A percentile compares a stretch with the other conserved stretches of the same genome.
Evolutionary conservation across 768 basidiomycete species (phyloP).

Genomic region (Rhodotorula graminis): DNA sequence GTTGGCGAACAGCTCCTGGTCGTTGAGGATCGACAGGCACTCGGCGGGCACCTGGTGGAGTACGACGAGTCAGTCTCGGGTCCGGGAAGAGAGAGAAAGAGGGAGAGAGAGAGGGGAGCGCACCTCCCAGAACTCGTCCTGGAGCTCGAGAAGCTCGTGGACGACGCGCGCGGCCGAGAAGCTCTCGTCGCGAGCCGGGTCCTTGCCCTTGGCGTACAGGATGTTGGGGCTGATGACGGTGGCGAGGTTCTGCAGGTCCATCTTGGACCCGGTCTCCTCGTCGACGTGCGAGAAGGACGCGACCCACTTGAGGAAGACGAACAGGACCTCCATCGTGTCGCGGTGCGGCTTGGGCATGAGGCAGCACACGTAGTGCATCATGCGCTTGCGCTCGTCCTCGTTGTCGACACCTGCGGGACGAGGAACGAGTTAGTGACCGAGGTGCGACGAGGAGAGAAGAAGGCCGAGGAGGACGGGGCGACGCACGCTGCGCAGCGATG

Average conservation of each 20-base stretch:
- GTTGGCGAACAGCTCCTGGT: slow-evolving; percentile 86
- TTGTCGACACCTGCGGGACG: slow-evolving; percentile 59
- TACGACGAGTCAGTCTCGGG: not conserved
- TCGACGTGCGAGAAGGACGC: slow-evolving; percentile 98
- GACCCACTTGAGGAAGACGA: slow-evolving; percentile 99
- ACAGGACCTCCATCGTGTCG: slow-evolving; percentile 95
- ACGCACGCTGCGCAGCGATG: slow-evolving; percentile 80
- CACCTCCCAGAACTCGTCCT: slow-evolving; percentile 89
- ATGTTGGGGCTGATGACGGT: slow-evolving; percentile 99
- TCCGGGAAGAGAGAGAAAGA: not conserved
- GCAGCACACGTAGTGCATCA: slow-evolving; percentile 77
- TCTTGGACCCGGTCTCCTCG: slow-evolving; percentile 93
- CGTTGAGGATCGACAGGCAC: slow-evolving; percentile 74
- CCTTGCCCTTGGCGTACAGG: slow-evolving; percentile 68
- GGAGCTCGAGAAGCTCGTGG: slow-evolving; percentile 78
- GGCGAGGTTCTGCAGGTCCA: slow-evolving; percentile 92
- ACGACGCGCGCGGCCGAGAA: slow-evolving; percentile 82
- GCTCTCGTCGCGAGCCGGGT: slow-evolving; percentile 86
- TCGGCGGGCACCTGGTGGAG: slow-evolving; percentile 63
- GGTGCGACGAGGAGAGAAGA: not conserved
- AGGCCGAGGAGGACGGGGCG: slow-evolving; percentile 47
- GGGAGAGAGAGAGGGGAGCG: not conserved
- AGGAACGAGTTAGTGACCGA: not conserved
- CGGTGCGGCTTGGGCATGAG: slow-evolving; percentile 88
- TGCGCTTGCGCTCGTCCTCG: slow-evolving; percentile 71